Conservation (phyloP, 345 rosid genomes). For the Ceriops decandra region DNA sequence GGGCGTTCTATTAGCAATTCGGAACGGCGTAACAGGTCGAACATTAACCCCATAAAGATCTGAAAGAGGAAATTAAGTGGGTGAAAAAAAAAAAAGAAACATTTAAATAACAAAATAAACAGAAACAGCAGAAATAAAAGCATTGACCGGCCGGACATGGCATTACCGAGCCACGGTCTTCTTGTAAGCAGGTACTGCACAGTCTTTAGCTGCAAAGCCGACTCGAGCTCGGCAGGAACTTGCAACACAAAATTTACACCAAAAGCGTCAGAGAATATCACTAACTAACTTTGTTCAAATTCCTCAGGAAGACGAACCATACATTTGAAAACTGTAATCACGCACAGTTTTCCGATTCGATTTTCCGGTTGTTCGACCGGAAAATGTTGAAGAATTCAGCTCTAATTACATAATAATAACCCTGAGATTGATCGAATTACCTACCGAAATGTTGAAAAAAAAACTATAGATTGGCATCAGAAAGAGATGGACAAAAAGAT, state of each 20-base stretch:
- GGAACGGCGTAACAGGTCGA: constrained; percentile 76
- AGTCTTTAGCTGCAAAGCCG: constrained; percentile 72
- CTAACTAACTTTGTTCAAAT: background rate
- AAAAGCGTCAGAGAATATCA: background rate
- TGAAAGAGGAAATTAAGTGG: constrained; percentile 15
- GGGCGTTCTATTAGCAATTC: constrained; percentile 62
- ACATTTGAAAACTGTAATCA: too few relatives aligned
- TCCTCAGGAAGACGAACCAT: background rate
- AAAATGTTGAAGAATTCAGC: too few relatives aligned
- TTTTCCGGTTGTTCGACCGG: too few relatives aligned
- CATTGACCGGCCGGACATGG: background rate
- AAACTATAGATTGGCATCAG: too few relatives aligned
- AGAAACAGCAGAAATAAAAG: background rate
- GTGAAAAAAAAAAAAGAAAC: background rate
- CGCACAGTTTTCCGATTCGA: too few relatives aligned
- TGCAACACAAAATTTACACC: constrained; percentile 44
- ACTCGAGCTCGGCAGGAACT: constrained; percentile 74
- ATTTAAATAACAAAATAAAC: background rate
- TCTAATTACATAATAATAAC: too few relatives aligned
- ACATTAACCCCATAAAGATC: constrained; percentile 92
- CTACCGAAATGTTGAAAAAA: too few relatives aligned
- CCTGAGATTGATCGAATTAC: too few relatives aligned
- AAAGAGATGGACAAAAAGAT: too few relatives aligned
- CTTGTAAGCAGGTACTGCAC: constrained; percentile 59
- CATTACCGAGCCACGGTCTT: constrained; percentile 93